Base-by-base conservation (phyloP, 1,284 basidiomycete species). In the Papiliotrema flavescens region DNA sequence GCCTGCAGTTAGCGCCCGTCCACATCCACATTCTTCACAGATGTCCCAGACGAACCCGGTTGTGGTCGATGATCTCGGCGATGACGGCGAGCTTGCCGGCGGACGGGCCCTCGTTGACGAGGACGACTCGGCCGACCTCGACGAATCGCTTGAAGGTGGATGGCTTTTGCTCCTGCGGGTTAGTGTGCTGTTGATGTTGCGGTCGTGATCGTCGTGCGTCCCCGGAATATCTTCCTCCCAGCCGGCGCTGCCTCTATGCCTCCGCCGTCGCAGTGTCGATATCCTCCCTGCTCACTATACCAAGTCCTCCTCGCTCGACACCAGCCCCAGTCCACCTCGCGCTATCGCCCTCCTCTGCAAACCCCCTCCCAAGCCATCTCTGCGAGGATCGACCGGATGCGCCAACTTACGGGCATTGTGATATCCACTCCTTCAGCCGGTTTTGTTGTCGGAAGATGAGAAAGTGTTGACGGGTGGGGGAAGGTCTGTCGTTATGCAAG, bases 1-100 rank as follows among this genome's bases (percentile, higher is more conserved):
- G 94, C 95, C 93, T 96, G 70, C 1, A 45, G 8, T 39, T 20
- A 44, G 37, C 8, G 47, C 43, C 15, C 15, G 7, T 32, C 14
- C 20, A 23, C 8, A n/a, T n/a, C n/a, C n/a, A n/a, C n/a, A n/a
- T n/a, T n/a, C n/a, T n/a, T n/a, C n/a, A n/a, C n/a, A n/a, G n/a
- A 23, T 43, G 43, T 43, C 8, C 32, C 20, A 4, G n/a, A 80
- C 88, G 63, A 71, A 96, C 94, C 77, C 93, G 86, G 84, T 94
- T 96, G 84, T 98, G 95, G 85, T 98, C 96, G 66, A 98, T 92
- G 79, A 98, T 93, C 80, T 98, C 94, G 59, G 86, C 86, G 75
- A 98, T 94, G 67, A 93, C 89, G 62, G 96, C 96, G 73, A 97
- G 89, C 79, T 88, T 89, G 71, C 93, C 92, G 58, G 85, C 82